Base-by-base conservation (phyloP, 2,329 filamentous ascomycete genomes). In the Penicillium palitans region DNA sequence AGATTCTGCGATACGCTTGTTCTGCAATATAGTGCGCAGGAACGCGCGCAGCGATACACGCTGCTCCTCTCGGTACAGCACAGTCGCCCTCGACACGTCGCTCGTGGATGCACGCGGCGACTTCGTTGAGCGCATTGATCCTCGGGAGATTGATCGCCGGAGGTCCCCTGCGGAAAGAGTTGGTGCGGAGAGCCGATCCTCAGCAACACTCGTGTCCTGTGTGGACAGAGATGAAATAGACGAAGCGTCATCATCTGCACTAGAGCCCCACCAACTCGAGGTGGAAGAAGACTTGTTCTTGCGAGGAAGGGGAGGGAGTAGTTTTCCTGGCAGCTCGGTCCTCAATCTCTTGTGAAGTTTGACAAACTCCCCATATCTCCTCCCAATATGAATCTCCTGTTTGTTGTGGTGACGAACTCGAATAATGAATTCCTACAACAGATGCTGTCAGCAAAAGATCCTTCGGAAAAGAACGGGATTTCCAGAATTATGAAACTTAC, bases 1-100 rank as follows among this genome's bases (percentile, higher is more conserved):
- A 0, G 92, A 96, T 58, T 87, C 85, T 37, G 93, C 90, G 60
- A 96, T 87, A 61, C 92, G 89, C 35, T 89, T 86, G 67, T 96
- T 96, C 47, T 93, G 86, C 27, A 99, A 78, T 13, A 98, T 81
- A 21, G 88, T 91, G 42, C 95, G 86, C n/a, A 99, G 78, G 72
- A 95, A 98, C 0, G 95, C 93, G 54, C 95, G 85, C 5, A 99
- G 80, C 2, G 93, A 98, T 19, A 98, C 90, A 65, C 95, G 86
- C 76, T 98, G 95, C 65, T 87, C 89, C 78, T 99, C 95, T 41
- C 95, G 85, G 78, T 90, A 93, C 17, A 98, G 79, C 0, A 85
- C 78, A 24, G 81, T 79, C 72, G 87, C 75, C 24, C 66, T 59
- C 13, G 63, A 58, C 4, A 74, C 71, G 49, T 87, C 84, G n/a